phyloP scores from a whole-genome alignment of 202 grass and related monocot species.

The Eragrostis tef region DNA sequence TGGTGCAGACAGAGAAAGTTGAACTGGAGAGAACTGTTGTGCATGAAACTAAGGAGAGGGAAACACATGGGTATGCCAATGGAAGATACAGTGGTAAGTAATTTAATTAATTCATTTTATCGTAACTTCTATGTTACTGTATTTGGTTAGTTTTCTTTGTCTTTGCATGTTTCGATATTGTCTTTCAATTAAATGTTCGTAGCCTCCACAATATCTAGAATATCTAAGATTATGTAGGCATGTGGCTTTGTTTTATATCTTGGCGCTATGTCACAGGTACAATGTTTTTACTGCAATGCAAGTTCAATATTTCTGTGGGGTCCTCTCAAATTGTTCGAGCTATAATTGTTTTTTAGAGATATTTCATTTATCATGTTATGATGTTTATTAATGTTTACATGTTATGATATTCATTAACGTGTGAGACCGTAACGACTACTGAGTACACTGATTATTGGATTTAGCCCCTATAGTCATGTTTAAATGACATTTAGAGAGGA shows the following conservation, averaged over 20 bases:
- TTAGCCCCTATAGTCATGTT: background rate
- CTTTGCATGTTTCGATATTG: slow-evolving; percentile 9
- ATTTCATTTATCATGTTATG: background rate
- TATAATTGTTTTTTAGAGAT: background rate
- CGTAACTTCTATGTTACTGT: slow-evolving; percentile 10
- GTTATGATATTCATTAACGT: slow-evolving; percentile 7
- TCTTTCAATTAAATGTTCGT: slow-evolving; percentile 17
- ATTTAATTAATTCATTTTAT: slow-evolving; percentile 35
- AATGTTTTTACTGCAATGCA: background rate
- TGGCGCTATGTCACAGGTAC: background rate
- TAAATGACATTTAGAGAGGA: background rate
- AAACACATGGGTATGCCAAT: slow-evolving; percentile 57
- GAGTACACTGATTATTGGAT: background rate
- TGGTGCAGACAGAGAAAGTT: slow-evolving; percentile 89
- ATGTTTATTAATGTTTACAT: background rate
- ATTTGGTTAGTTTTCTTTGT: background rate
- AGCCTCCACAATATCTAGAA: background rate
- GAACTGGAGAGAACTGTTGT: slow-evolving; percentile 94
- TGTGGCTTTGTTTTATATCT: background rate
- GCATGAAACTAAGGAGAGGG: slow-evolving; percentile 92
- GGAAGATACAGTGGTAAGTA: slow-evolving; percentile 91
- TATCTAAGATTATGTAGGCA: background rate
- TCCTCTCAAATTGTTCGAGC: background rate
- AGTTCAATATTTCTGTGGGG: background rate
- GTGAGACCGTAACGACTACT: background rate